Evolutionary conservation across 139 green algal species (phyloP), one percentile per base, ranked within the genome.

Genomic region (Coelastrella sp.): DNA sequence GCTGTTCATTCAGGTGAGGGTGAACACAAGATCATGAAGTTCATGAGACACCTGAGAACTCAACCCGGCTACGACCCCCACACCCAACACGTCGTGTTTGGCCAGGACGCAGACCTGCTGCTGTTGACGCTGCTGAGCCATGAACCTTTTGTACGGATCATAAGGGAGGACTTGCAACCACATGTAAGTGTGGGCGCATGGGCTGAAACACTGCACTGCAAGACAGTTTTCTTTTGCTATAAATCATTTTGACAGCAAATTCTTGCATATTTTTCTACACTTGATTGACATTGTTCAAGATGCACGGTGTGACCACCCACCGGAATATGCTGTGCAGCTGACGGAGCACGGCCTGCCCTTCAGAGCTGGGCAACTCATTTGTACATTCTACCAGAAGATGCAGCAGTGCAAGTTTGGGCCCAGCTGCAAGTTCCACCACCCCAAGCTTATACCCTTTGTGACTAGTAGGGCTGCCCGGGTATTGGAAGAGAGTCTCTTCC

Each of bases 361-460:
- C n/a, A 92, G 96, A 32, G 91, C 93, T 0, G 93, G 86, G 23
- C 88, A 97, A 91, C 92, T 93, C 2, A n/a, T 96, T 22, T 99
- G 98, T 90, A 73, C 91, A 3, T 99, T 97, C 75, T 99, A 97
- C 83, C 60, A 97, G 14, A 96, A 97, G 56, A 98, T 93, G 22
- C 94, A 95, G 7, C 80, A 93, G 4, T 99, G 98, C 95, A 98
- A 98, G 80, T 99, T 97, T 94, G 98, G 97, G 1, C 89, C 96
- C 0, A 89, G 93, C 22, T 99, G 98, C 94, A 98, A 98, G 89
- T 99, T 98, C 89, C 80, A 99, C 90, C 98, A 99, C 92, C 97
- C 97, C 60, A 83, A 92, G 68, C 91, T 96, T 84, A 66, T 88
- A 56, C 92, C 94, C 5, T 47, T 47, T 47, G 32, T 47, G 32